Conservation (phyloP, 805 yeast genomes). For the Wickerhamomyces chaumierensis region DNA sequence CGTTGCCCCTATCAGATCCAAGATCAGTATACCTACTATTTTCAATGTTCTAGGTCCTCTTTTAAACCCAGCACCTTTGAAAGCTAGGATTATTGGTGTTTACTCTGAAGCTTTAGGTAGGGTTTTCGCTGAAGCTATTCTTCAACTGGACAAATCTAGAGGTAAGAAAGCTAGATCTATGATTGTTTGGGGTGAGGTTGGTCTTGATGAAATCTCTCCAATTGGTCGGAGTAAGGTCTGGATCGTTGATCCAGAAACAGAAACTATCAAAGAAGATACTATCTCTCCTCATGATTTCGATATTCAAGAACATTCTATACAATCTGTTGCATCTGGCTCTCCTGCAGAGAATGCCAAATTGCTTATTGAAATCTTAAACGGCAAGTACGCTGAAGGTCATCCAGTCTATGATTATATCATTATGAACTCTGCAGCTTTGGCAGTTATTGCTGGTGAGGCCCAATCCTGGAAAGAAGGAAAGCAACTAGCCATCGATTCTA, state of each 20-base stretch:
- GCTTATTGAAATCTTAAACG: constrained; percentile 31
- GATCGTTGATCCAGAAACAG: constrained; percentile 41
- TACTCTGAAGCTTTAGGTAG: constrained; percentile 70
- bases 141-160: constrained; percentile 40
- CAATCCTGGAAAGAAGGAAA: constrained; percentile 72
- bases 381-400: constrained; percentile 35
- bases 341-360: constrained; percentile 72
- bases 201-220: constrained; percentile 90
- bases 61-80: constrained; percentile 77
- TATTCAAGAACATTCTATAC: constrained; percentile 58
- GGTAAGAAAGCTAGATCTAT: constrained; percentile 42
- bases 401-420: constrained; percentile 86
- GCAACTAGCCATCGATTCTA: constrained; percentile 54
- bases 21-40: constrained; percentile 82
- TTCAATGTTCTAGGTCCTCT: constrained; percentile 93
- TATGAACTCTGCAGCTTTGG: constrained; percentile 80
- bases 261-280: constrained; percentile 29
- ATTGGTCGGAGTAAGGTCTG: constrained; percentile 75
- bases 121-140: constrained; percentile 75
- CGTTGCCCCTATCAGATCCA: constrained; percentile 68
- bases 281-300: constrained; percentile 74
- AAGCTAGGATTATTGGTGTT: constrained; percentile 83
- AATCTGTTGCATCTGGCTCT: constrained; percentile 69
- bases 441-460: constrained; percentile 64
- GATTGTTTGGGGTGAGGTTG: constrained; percentile 89